phyloP scores from a whole-genome alignment of 2,329 filamentous ascomycete genomes.

The Colletotrichum noveboracense region DNA sequence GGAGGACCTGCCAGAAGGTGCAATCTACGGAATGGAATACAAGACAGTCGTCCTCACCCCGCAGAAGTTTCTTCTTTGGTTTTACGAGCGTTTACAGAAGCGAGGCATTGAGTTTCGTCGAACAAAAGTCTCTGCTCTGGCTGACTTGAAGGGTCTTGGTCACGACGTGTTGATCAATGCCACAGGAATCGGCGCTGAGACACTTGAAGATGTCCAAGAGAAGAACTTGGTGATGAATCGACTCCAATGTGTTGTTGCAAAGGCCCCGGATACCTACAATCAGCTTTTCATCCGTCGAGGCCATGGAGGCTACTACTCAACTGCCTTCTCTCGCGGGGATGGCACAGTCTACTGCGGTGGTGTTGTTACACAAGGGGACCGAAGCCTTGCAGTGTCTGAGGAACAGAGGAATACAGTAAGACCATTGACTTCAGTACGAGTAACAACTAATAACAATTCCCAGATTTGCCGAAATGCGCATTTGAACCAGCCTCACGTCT shows the following conservation, averaged over 20 bases:
- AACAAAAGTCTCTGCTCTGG: background rate
- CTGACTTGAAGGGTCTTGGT: background rate
- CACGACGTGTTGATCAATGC: background rate
- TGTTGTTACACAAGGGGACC: background rate
- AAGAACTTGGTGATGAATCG: background rate
- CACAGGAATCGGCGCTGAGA: background rate
- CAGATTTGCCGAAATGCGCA: background rate
- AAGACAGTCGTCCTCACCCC: background rate
- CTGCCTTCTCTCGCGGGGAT: background rate
- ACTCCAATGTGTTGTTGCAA: background rate
- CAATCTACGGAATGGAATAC: background rate
- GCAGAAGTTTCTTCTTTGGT: background rate
- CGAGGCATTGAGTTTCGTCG: background rate
- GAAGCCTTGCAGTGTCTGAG: background rate
- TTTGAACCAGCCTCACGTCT: background rate
- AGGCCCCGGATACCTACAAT: background rate
- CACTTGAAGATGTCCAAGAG: background rate
- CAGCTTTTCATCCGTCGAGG: background rate
- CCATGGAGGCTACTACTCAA: background rate
- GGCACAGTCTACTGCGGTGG: background rate
- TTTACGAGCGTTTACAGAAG: background rate
- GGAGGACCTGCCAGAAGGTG: background rate
- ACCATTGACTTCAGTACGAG: background rate
- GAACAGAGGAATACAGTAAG: background rate
- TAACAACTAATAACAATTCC: background rate